phyloP scores from a whole-genome alignment of 1,139 yeast genomes.

The Nakaseomyces kungkrabaensis region DNA sequence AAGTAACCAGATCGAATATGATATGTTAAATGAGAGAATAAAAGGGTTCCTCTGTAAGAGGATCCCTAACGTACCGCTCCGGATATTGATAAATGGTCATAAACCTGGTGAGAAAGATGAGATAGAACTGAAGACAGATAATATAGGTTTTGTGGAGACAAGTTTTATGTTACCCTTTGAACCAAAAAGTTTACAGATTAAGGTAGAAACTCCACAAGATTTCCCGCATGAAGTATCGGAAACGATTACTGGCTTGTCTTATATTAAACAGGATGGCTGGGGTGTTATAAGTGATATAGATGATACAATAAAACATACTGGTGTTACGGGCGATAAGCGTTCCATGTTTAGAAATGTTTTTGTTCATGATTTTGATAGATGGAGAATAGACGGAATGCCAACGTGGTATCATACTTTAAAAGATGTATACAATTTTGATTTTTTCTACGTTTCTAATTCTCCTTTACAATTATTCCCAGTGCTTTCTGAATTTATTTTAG shows the following conservation, averaged over 20 bases:
- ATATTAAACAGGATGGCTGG: slow-evolving; percentile 34
- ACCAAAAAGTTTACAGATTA: slow-evolving; percentile 39
- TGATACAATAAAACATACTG: slow-evolving; percentile 85
- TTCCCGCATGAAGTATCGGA: not conserved
- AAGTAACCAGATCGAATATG: slow-evolving; percentile 15
- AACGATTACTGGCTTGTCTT: slow-evolving; percentile 7
- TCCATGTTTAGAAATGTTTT: slow-evolving; percentile 72
- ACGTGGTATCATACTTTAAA: slow-evolving; percentile 50
- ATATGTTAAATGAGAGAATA: slow-evolving; percentile 44
- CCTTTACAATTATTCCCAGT: slow-evolving; percentile 82
- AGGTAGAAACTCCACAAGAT: slow-evolving; percentile 19
- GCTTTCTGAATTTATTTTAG: slow-evolving; percentile 47
- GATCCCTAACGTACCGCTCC: slow-evolving; percentile 44
- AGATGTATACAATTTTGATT: slow-evolving; percentile 39
- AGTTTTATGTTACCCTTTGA: slow-evolving; percentile 42
- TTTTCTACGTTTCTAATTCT: slow-evolving; percentile 90
- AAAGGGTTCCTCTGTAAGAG: slow-evolving; percentile 52
- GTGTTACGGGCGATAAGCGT: slow-evolving; percentile 79
- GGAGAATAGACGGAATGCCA: slow-evolving; percentile 66
- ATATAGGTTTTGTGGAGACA: slow-evolving; percentile 48
- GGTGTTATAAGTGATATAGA: slow-evolving; percentile 88
- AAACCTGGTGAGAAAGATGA: slow-evolving; percentile 13
- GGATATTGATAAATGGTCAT: slow-evolving; percentile 41
- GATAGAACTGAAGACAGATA: slow-evolving; percentile 35
- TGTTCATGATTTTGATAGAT: slow-evolving; percentile 49